These are phyloP conservation scores for Achlya hypogyna DNA, from an alignment of 352 stramenopile species.

Conservation along the genomic window DNA sequence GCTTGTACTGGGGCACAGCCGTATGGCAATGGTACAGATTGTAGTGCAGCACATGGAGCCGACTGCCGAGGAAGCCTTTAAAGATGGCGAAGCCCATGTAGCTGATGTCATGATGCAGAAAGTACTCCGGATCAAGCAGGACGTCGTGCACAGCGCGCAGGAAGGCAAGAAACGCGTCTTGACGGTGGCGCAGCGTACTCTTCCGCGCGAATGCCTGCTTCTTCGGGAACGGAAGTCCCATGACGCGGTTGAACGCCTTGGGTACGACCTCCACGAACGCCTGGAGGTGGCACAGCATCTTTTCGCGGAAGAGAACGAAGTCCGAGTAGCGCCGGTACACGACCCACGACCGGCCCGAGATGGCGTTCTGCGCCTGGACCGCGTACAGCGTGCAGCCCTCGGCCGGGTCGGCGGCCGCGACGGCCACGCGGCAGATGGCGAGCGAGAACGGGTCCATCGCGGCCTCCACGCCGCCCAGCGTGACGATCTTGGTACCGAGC, in stretches of 20 bases:
- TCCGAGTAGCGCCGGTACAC: conserved; percentile 58
- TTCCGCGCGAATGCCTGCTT: conserved; percentile 54
- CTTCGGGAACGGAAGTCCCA: conserved; percentile 60
- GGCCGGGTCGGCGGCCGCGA: not conserved
- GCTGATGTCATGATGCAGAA: conserved; percentile 44
- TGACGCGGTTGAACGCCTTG: conserved; percentile 30
- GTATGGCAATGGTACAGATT: conserved; percentile 43
- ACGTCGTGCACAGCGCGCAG: conserved; percentile 49
- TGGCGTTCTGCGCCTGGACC: conserved; percentile 61
- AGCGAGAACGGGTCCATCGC: not conserved
- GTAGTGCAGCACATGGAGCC: conserved; percentile 38
- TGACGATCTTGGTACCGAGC: not conserved
- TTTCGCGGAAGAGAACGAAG: conserved; percentile 47
- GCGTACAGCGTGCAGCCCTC: conserved; percentile 40
- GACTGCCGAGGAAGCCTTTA: conserved; percentile 54
- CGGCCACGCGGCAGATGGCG: not conserved
- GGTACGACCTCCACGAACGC: conserved; percentile 44
- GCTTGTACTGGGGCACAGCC: conserved; percentile 36
- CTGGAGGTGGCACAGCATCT: conserved; percentile 45
- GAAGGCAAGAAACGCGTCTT: conserved; percentile 55
- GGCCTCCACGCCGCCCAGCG: not conserved
- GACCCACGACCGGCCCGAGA: conserved; percentile 58
- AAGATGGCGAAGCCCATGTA: conserved; percentile 53
- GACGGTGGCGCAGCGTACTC: conserved; percentile 47
- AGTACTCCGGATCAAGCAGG: conserved; percentile 53